Evolutionary conservation across 768 basidiomycete genomes (phyloP), one percentile per base, ranked within the genome.

Genomic region (Glaciozyma martinii): DNA sequence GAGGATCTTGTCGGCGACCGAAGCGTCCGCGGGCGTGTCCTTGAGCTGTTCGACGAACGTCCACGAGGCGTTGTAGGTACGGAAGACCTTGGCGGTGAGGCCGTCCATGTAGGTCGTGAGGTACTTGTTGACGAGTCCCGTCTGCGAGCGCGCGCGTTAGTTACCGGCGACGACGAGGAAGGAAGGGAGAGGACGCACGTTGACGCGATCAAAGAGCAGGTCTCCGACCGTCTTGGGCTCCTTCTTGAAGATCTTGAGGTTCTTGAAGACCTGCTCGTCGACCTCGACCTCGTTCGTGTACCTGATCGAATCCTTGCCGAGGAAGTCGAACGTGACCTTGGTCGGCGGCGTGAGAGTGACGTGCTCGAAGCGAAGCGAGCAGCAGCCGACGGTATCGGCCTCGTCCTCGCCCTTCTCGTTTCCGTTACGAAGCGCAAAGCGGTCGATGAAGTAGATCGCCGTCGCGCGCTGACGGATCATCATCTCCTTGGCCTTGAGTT

Each of bases 321-420:
- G 82, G 80, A 98, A 99, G 78, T 98, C 95, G 77, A 99, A 94
- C 63, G 88, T 80, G 76, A 98, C 85, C 72, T 83, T 85, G 79
- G 90, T 85, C 15, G 92, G 91, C 12, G 85, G 84, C 71, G 88
- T 85, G 59, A 97, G 80, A 3, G 94, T 97, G 75, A 99, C 86
- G 77, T 99, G 95, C 76, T 98, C 91, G 76, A 87, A 94, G 37
- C 93, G 89, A 56, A 99, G 79, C 6, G 95, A 99, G 77, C 95
- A 99, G 78, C 95, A 98, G 75, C 95, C 95, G 62, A 98, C 92
- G 0, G 95, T 99, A 76, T 99, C 95, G 2, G 95, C 95, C 77
- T 98, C 95, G 71, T 99, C 95, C 73, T 97, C 95, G 52, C 94
- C 95, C 78, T 99, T 99, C 80, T 99, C 95, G 78, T 98, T 98